Base-by-base conservation (phyloP, 108 stramenopile species). In the Fragilaria radians region DNA sequence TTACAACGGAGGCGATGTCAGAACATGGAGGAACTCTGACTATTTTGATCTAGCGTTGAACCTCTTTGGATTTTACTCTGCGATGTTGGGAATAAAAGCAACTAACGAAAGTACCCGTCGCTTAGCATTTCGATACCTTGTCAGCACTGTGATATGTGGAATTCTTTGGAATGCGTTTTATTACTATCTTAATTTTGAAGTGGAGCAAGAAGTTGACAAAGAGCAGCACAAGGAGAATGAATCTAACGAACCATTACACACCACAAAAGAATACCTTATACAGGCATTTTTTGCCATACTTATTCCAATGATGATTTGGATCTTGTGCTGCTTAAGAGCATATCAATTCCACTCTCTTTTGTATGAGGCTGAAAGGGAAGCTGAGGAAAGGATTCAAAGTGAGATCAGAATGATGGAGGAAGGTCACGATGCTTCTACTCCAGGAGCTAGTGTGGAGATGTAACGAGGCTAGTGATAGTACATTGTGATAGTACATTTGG, bases 281-380 rank as follows among this genome's bases (percentile, higher is more conserved):
- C 63, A 68, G n/a, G 73, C 81, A 3, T 72, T 88, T 36, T 69
- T 77, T 26, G 79, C 78, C 17, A 79, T 91, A 31, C 32, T 82
- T 21, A 27, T 87, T 51, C 89, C 89, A 1, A 29, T 83, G 57
- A 59, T 74, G 32, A 76, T 91, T 1, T 91, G 89, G 89, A 33
- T 71, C 46, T 17, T 91, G 48, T 91, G 86, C 58, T 81, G 79
- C 48, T 29, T 81, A 3, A 59, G 89, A 42, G 89, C 86, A 3
- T 85, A 66, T 51, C 73, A 91, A 60, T 91, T 88, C 60, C 79
- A 85, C 7, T 31, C 55, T 42, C 61, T 91, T 14, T 68, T 91
- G 11, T 24, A 59, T 29, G 89, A 86, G 67, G 89, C 89, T 18
- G 89, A 91, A 62, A 31, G 58, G 24, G 89, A 91, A 68, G 86